A percentile compares a stretch with the other conserved stretches of the same genome.
Conservation (phyloP, 2,329 filamentous ascomycete species). For the Xylariomycetidae sp. region DNA sequence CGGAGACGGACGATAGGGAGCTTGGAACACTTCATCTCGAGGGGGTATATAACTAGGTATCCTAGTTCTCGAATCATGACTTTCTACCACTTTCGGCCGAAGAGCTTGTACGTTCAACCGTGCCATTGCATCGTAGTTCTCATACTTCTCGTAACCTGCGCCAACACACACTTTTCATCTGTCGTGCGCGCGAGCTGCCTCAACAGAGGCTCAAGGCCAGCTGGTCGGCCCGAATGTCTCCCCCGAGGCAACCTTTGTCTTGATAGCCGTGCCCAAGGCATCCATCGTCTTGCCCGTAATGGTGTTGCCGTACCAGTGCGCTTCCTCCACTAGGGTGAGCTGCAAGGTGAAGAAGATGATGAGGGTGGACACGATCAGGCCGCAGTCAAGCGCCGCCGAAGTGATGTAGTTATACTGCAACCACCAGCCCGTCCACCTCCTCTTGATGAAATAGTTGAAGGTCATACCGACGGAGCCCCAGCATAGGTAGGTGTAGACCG, state of each 20-base stretch:
- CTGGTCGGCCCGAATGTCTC: constrained; percentile 45
- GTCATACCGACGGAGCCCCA: constrained; percentile 63
- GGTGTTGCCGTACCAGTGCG: constrained; percentile 58
- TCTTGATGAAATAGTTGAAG: constrained; percentile 64
- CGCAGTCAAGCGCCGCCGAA: constrained; percentile 64
- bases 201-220: constrained; percentile 41
- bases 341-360: constrained; percentile 65
- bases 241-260: constrained; percentile 33
- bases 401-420: constrained; percentile 72
- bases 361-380: constrained; percentile 59
- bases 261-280: constrained; percentile 35
- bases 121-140: too few relatives aligned
- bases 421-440: constrained; percentile 67
- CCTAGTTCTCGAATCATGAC: too few relatives aligned
- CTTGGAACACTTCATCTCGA: too few relatives aligned
- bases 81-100: too few relatives aligned
- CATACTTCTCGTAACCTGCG: too few relatives aligned
- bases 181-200: too few relatives aligned
- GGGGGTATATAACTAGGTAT: too few relatives aligned
- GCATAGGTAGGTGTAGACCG: constrained; percentile 63
- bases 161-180: background rate
- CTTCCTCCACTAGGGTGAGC: constrained; percentile 47
- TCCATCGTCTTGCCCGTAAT: constrained; percentile 42
- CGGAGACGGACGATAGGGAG: too few relatives aligned
- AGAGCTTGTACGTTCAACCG: too few relatives aligned